Evolutionary conservation across 495 filamentous ascomycete genomes (phyloP).

Genomic region (Beverwykella pulmonaria): DNA sequence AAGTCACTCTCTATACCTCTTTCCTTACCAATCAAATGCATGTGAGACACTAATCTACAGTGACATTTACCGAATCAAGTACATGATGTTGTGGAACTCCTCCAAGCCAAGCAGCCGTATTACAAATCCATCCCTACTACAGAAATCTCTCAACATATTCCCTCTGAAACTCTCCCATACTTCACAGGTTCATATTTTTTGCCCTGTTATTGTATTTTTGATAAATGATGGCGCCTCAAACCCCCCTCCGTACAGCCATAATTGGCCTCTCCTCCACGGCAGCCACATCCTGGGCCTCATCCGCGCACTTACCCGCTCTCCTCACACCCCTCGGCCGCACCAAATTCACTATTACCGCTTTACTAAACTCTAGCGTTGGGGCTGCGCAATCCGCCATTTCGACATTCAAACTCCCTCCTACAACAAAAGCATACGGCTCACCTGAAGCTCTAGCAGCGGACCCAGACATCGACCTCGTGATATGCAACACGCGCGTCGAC

Average conservation of each 20-base stretch:
- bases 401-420: conserved; percentile 14
- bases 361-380: conserved; percentile 23
- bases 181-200: no score
- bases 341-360: conserved; percentile 24
- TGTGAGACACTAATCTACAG: no score
- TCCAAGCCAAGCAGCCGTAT: not conserved
- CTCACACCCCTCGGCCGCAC: not conserved
- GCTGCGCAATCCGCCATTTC: conserved; percentile 26
- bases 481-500: conserved; percentile 24
- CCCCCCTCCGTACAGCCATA: conserved; percentile 25
- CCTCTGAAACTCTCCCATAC: no score
- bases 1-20: conserved; percentile 4
- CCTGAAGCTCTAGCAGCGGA: conserved; percentile 30
- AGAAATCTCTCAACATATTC: no score
- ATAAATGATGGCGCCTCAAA: not conserved
- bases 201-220: no score
- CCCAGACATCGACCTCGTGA: conserved; percentile 34
- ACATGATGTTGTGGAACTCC: not conserved
- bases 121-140: not conserved
- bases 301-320: conserved; percentile 35
- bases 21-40: no score
- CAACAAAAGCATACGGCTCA: conserved; percentile 32
- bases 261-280: conserved; percentile 35
- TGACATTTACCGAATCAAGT: no score
- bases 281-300: conserved; percentile 26